These are phyloP conservation scores for Hansenula anomala DNA, from an alignment of 1,139 yeast genomes.

Conservation along the genomic window DNA sequence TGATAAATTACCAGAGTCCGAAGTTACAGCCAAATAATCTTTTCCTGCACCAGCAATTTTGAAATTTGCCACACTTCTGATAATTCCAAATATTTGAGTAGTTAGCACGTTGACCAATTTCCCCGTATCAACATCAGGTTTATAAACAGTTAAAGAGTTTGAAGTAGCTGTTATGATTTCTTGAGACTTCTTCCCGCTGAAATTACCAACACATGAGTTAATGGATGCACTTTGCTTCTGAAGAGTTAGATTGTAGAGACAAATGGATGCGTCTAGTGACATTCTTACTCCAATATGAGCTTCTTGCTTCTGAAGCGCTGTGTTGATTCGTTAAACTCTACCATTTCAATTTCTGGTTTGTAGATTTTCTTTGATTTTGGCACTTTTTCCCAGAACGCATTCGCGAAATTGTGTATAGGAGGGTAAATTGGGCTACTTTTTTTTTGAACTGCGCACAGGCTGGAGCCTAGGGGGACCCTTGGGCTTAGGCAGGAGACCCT, in stretches of 20 bases:
- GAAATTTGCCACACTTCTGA: conserved; percentile 49
- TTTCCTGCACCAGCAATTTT: conserved; percentile 46
- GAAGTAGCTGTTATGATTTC: conserved; percentile 60
- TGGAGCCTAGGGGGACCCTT: no score
- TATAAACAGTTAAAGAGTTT: conserved; percentile 47
- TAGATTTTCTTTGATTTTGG: no score
- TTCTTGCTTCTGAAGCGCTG: not conserved
- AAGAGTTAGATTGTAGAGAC: conserved; percentile 65
- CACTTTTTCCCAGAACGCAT: no score
- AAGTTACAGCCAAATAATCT: conserved; percentile 62
- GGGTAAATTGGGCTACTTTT: no score
- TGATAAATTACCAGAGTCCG: conserved; percentile 77
- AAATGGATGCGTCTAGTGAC: conserved; percentile 27
- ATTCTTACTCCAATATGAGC: conserved; percentile 4
- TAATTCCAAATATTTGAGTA: conserved; percentile 54
- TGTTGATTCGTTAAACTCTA: not conserved
- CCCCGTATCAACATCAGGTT: conserved; percentile 52
- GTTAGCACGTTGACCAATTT: conserved; percentile 37
- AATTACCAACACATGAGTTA: conserved; percentile 61
- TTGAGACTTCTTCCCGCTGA: conserved; percentile 57
- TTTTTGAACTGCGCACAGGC: no score
- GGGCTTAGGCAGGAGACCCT: no score
- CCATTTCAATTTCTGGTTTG: no score
- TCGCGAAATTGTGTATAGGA: no score
- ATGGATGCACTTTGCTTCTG: conserved; percentile 49